phyloP scores from a whole-genome alignment of 495 filamentous ascomycete species.

The Glonium stellatum region DNA sequence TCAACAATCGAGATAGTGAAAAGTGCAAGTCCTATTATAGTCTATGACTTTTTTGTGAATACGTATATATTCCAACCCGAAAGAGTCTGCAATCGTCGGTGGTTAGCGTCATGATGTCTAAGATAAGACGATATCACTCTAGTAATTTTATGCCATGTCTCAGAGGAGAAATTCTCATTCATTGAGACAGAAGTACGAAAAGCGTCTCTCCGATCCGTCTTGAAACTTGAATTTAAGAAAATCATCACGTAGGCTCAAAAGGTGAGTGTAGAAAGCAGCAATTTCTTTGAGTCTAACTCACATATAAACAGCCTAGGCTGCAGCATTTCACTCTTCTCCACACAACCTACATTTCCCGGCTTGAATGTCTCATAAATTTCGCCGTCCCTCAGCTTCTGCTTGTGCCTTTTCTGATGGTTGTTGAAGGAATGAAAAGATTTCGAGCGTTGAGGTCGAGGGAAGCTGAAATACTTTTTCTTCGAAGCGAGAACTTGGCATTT shows the following conservation, averaged over 20 bases:
- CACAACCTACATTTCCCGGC: no score
- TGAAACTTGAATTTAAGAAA: slow-evolving; percentile 14
- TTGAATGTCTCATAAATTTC: no score
- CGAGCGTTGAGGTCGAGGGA: no score
- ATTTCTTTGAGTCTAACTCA: no score
- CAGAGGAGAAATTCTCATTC: slow-evolving; percentile 20
- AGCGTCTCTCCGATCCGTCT: slow-evolving; percentile 22
- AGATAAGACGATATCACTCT: not conserved
- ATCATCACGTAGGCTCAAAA: slow-evolving; percentile 13
- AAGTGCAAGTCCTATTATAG: slow-evolving; percentile 2
- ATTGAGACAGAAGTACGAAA: slow-evolving; percentile 14
- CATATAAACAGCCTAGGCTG: no score
- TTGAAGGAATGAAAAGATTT: no score
- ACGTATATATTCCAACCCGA: not conserved
- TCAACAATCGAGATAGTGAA: slow-evolving; percentile 8
- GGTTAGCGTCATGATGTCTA: not conserved
- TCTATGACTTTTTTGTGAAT: not conserved
- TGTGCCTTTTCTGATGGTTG: no score
- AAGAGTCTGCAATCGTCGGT: not conserved
- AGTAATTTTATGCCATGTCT: not conserved
- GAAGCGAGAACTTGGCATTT: no score
- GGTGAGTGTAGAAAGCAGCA: no score
- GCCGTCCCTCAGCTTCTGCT: no score
- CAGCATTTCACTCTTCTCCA: no score
- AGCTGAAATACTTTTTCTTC: no score